These are phyloP conservation scores for Phytopythium mirpurense DNA, from an alignment of 352 stramenopile species.

Conservation along the genomic window DNA sequence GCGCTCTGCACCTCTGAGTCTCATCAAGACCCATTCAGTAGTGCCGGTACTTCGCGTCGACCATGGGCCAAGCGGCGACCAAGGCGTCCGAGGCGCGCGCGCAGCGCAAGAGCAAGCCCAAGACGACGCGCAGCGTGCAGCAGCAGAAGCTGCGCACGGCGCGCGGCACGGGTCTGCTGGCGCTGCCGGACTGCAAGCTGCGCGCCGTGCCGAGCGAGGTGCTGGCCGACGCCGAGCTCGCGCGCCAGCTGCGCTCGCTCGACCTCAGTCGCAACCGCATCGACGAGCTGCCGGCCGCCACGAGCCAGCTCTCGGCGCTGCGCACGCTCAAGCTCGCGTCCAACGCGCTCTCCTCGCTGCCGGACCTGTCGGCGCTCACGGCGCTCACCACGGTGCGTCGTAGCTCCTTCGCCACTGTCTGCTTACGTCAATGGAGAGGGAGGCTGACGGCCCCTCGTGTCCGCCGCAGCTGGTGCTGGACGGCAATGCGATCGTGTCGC, in stretches of 20 bases:
- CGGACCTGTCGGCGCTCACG: conserved; percentile 58
- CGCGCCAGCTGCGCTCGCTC: conserved; percentile 42
- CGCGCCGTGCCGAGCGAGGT: conserved; percentile 63
- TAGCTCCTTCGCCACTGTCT: too few species aligned
- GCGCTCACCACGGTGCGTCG: conserved; percentile 58
- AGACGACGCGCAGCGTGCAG: conserved; percentile 67
- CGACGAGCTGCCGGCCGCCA: conserved; percentile 32
- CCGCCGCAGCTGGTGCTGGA: conserved; percentile 59
- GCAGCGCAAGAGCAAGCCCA: conserved; percentile 77
- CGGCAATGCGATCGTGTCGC: conserved; percentile 53
- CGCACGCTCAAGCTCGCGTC: conserved; percentile 71
- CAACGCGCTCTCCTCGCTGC: conserved; percentile 52
- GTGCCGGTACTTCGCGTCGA: too few species aligned
- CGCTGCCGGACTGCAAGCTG: conserved; percentile 68
- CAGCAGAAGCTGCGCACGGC: conserved; percentile 73
- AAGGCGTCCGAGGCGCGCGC: conserved; percentile 64
- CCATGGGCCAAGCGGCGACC: conserved; percentile 62
- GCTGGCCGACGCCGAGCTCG: conserved; percentile 27
- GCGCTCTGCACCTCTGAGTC: too few species aligned
- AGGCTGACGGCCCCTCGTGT: not conserved
- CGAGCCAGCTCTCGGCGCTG: conserved; percentile 38
- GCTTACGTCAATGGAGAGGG: too few species aligned
- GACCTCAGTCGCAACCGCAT: conserved; percentile 73
- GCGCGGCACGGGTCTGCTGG: conserved; percentile 55
- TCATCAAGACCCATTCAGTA: too few species aligned